These are phyloP conservation scores for Phlegmacium glaucopus DNA, from an alignment of 768 basidiomycete species.

Conservation along the genomic window DNA sequence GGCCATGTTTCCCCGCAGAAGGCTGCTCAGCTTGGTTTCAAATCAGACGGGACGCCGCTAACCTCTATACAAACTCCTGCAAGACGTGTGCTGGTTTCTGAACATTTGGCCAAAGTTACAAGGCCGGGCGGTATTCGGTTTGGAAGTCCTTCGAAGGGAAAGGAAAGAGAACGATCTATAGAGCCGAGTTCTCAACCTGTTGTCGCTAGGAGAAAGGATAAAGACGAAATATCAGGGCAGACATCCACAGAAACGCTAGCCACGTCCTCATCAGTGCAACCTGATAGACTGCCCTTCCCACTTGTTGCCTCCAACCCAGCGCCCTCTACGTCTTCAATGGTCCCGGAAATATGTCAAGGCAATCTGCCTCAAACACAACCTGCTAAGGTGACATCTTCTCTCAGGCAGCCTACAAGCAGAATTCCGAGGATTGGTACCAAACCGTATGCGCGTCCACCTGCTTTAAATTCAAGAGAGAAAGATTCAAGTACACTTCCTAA, in stretches of 20 bases:
- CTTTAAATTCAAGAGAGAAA: constrained; percentile 10
- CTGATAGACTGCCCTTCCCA: constrained; percentile 33
- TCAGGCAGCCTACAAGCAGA: constrained; percentile 53
- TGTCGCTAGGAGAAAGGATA: constrained; percentile 20
- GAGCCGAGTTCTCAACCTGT: constrained; percentile 7
- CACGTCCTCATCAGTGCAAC: constrained; percentile 8
- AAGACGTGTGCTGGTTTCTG: constrained; percentile 18
- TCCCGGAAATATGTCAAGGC: neutral
- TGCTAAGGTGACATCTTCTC: constrained; percentile 37
- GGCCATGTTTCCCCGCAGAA: constrained; percentile 51
- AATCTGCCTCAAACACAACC: constrained; percentile 7
- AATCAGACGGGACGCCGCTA: constrained; percentile 15
- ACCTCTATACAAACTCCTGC: constrained; percentile 19
- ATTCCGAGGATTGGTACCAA: constrained; percentile 61
- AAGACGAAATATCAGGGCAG: constrained; percentile 1
- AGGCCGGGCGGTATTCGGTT: constrained; percentile 9
- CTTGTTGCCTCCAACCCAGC: constrained; percentile 18
- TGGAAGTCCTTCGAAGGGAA: constrained; percentile 12
- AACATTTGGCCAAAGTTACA: constrained; percentile 17
- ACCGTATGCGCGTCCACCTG: constrained; percentile 46
- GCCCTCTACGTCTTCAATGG: neutral
- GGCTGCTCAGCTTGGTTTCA: constrained; percentile 31
- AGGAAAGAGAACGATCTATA: constrained; percentile 9
- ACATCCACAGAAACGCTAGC: constrained; percentile 1
- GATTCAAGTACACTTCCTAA: constrained; percentile 8